Base-by-base conservation (phyloP, 257 asterid genomes). In the Solanum medicagineum region DNA sequence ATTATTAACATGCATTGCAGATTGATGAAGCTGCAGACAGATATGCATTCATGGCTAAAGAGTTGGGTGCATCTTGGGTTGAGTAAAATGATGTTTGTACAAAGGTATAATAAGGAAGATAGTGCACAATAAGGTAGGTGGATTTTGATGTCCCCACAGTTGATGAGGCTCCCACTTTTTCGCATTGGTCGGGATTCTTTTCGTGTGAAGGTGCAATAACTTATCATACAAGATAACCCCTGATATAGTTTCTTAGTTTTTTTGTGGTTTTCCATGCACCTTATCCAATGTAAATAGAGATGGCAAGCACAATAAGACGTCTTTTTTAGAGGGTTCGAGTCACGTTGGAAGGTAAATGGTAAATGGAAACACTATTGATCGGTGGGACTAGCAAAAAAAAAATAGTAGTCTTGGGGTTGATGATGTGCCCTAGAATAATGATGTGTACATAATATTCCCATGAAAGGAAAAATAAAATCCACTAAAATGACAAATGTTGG, bases 1-100 rank as follows among this genome's bases (percentile, higher is more conserved):
- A 22, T 20, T 77, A 6, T 20, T 70, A 10, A 57, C 11, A 40
- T 89, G 62, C 56, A 6, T 47, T 29, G 29, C 90, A 95, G 98
- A 94, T 94, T 69, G 98, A 93, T 73, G 97, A 91, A 89, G 94
- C 98, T 60, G 98, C 94, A n/a, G 99, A 94, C 75, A 90, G 93
- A 65, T 95, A 91, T 29, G 92, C 92, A 7, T 95, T 95, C 91
- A 93, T 95, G 98, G 98, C 94, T 29, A 92, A 93, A 93, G 92
- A 89, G 86, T 85, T 95, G 75, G 93, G 84, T 80, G 98, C 96
- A 6, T 57, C 92, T 29, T 95, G 99, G 99, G 77, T 87, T 56
- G 93, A 93, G 83, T 95, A 93, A 55, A 54, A 40, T 80, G 20
- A 13, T 63, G 6, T 12, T 63, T 51, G 29, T 26, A 16, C 62